Evolutionary conservation across 208 protist genomes (phyloP).

Genomic region (Leishmania lainsoni): DNA sequence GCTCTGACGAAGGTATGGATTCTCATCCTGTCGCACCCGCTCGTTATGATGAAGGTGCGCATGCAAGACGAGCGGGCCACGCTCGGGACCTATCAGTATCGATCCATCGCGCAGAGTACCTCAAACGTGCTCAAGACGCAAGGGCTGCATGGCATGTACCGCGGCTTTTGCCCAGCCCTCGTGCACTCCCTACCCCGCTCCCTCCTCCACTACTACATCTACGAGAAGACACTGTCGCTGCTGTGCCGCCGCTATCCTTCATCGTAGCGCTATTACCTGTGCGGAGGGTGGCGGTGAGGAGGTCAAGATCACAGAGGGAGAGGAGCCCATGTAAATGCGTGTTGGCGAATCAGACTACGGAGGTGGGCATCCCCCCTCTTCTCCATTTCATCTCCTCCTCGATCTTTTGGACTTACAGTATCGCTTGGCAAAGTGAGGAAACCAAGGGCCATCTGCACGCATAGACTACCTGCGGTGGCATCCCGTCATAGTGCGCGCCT

Average conservation of each 20-base stretch:
- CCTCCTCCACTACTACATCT: constrained; percentile 74
- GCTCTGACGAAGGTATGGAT: constrained; percentile 66
- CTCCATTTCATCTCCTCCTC: background rate
- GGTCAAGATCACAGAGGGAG: background rate
- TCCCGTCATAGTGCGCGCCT: no score
- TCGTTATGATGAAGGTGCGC: constrained; percentile 73
- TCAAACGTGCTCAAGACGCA: constrained; percentile 61
- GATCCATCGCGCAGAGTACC: constrained; percentile 47
- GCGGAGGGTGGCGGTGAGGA: background rate
- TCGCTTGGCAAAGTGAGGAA: background rate
- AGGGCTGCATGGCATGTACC: constrained; percentile 66
- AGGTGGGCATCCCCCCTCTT: no score
- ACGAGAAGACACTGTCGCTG: constrained; percentile 70
- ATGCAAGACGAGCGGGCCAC: constrained; percentile 82
- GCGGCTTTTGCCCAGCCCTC: constrained; percentile 70
- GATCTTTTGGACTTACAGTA: background rate
- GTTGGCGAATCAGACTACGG: background rate
- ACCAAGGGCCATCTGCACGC: background rate
- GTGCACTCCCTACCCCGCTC: constrained; percentile 78
- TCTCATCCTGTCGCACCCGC: constrained; percentile 72
- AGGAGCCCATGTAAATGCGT: background rate
- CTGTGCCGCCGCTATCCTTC: constrained; percentile 23
- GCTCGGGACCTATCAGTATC: constrained; percentile 63
- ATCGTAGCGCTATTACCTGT: background rate
- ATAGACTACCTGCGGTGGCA: background rate